Evolutionary conservation across 2,329 filamentous ascomycete genomes (phyloP).

Genomic region (Fusarium buxicola): DNA sequence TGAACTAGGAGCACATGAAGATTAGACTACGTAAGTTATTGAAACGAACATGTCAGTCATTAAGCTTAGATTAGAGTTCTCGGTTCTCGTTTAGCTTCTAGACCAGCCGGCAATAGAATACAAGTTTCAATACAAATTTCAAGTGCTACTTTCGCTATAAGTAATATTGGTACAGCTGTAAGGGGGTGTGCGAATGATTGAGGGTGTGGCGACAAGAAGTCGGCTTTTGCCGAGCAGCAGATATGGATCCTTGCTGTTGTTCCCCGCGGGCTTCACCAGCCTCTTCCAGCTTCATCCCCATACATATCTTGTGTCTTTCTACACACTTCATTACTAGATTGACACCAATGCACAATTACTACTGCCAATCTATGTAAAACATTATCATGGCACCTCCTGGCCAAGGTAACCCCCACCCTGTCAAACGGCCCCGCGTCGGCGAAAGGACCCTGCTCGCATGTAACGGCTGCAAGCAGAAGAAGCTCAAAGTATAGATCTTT

Average conservation of each 20-base stretch:
- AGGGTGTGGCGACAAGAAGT: not conserved
- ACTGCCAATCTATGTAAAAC: not conserved
- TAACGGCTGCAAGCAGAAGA: conserved; percentile 33
- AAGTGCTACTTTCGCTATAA: too few relatives aligned
- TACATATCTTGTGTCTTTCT: not conserved
- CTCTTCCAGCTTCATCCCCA: not conserved
- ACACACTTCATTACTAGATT: not conserved
- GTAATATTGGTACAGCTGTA: too few relatives aligned
- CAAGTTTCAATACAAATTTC: too few relatives aligned
- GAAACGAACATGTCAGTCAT: too few relatives aligned
- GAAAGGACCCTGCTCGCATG: conserved; percentile 31
- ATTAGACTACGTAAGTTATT: too few relatives aligned
- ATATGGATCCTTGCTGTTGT: not conserved
- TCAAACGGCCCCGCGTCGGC: conserved; percentile 24
- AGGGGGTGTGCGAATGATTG: too few relatives aligned
- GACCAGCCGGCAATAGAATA: too few relatives aligned
- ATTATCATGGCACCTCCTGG: not conserved
- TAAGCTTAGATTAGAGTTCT: too few relatives aligned
- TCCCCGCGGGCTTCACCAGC: not conserved
- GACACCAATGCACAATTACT: not conserved
- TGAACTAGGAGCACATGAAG: too few relatives aligned
- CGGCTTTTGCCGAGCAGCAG: not conserved
- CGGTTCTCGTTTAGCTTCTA: too few relatives aligned
- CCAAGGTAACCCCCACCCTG: conserved; percentile 9
- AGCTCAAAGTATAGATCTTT: conserved; percentile 21